phyloP scores from a whole-genome alignment of 768 basidiomycete species.

The Kwoniella shandongensis region DNA sequence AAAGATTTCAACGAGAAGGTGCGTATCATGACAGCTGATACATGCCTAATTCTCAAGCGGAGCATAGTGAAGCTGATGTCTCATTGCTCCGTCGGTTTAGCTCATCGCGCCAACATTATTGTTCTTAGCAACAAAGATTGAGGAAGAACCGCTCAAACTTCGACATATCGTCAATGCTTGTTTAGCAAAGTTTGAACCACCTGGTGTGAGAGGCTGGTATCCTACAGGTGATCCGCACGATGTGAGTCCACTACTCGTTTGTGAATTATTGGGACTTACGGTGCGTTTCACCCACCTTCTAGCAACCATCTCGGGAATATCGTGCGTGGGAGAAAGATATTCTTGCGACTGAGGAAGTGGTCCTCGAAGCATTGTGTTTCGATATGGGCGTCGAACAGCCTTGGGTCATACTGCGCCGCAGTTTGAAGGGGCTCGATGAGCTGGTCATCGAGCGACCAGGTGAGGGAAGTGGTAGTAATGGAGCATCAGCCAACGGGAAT shows the following conservation, averaged over 20 bases:
- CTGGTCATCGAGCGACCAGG: not conserved
- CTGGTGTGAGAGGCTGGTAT: conserved; percentile 11
- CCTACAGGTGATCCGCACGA: conserved; percentile 10
- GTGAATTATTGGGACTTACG: no score
- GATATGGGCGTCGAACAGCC: conserved; percentile 46
- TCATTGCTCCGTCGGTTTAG: conserved; percentile 13
- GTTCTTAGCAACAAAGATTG: conserved; percentile 51
- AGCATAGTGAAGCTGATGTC: not conserved
- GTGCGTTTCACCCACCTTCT: conserved; percentile 1
- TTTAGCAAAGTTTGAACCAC: conserved; percentile 25
- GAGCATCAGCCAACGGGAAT: not conserved
- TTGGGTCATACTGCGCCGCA: conserved; percentile 14
- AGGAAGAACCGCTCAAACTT: conserved; percentile 44
- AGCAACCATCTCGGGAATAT: conserved; percentile 27
- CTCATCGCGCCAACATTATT: conserved; percentile 41
- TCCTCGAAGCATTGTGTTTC: conserved; percentile 49
- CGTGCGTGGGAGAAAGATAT: conserved; percentile 35
- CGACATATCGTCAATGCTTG: conserved; percentile 34
- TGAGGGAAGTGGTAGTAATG: not conserved
- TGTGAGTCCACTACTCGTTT: conserved; percentile 7
- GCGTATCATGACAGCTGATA: not conserved
- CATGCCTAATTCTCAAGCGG: not conserved
- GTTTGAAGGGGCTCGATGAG: conserved; percentile 19
- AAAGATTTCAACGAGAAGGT: conserved; percentile 33
- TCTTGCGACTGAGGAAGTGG: conserved; percentile 43